A percentile compares a stretch with the other conserved stretches of the same genome.
phyloP scores from a whole-genome alignment of 1,139 yeast genomes.

The Chernovozyma aurita region DNA sequence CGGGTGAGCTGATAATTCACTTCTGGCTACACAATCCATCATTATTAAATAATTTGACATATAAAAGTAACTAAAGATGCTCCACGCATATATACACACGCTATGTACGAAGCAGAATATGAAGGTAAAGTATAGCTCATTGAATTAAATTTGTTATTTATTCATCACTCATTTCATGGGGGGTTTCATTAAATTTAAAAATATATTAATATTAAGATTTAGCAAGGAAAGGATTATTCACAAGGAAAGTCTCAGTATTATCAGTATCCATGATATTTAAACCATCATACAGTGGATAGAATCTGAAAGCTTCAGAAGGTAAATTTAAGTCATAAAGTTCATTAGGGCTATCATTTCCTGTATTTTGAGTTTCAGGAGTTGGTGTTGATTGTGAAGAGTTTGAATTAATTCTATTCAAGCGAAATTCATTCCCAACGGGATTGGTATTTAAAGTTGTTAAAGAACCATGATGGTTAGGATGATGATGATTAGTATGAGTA shows the following conservation, averaged over 20 bases:
- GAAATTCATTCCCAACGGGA: slow-evolving; percentile 2
- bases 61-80: too few species aligned
- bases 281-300: slow-evolving; percentile 6
- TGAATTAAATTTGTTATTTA: too few species aligned
- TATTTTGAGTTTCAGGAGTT: slow-evolving; percentile 3
- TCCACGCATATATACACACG: too few species aligned
- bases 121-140: too few species aligned
- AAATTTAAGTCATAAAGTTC: slow-evolving; percentile 5
- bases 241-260: slow-evolving; percentile 10
- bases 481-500: slow-evolving; percentile 11
- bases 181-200: too few species aligned
- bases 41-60: too few species aligned
- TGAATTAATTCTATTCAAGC: slow-evolving; percentile 5
- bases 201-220: slow-evolving; percentile 3
- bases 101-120: too few species aligned
- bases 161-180: too few species aligned
- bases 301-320: slow-evolving; percentile 13
- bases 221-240: slow-evolving; percentile 11
- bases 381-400: slow-evolving; percentile 5
- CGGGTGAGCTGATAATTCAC: too few species aligned
- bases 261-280: slow-evolving; percentile 13
- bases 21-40: too few species aligned
- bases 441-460: neutral
- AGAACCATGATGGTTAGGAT: neutral
- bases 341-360: slow-evolving; percentile 4